Conservation (phyloP, 495 filamentous ascomycete species). For the Xylaria bambusicola region DNA sequence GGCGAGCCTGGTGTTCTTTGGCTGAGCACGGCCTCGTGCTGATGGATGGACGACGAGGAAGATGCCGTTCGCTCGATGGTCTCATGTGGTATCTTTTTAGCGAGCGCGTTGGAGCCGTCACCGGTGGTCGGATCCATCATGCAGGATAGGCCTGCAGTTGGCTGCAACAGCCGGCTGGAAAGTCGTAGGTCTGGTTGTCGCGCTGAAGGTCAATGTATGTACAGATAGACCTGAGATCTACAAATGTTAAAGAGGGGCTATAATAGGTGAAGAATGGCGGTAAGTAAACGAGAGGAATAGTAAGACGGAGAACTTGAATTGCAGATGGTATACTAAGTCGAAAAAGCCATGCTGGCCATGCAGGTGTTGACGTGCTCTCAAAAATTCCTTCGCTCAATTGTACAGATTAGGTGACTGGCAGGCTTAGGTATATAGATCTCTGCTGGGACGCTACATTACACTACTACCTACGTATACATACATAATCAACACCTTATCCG, state of each 20-base stretch:
- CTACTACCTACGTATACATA: no score
- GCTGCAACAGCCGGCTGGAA: slow-evolving; percentile 1
- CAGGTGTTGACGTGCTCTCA: neutral
- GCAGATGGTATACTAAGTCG: no score
- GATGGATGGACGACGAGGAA: slow-evolving; percentile 26
- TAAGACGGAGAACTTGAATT: neutral
- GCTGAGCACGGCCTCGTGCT: slow-evolving; percentile 20
- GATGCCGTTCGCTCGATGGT: slow-evolving; percentile 25
- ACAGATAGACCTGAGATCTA: neutral
- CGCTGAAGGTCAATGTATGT: neutral
- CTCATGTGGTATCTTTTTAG: slow-evolving; percentile 22
- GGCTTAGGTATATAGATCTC: no score
- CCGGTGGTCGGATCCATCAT: no score
- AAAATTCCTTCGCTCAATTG: no score
- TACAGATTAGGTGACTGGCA: no score
- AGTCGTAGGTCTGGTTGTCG: neutral
- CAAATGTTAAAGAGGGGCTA: neutral
- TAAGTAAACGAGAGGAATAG: neutral
- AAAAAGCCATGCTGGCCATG: no score
- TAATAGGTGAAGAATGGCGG: neutral
- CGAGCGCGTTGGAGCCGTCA: slow-evolving; percentile 23
- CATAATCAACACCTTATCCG: no score
- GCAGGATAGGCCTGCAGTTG: slow-evolving; percentile 8
- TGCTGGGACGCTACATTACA: no score
- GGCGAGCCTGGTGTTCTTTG: slow-evolving; percentile 19